Evolutionary conservation across 441 rosid species (phyloP), one percentile per base, ranked within the genome.

Genomic region (Croton setiger): DNA sequence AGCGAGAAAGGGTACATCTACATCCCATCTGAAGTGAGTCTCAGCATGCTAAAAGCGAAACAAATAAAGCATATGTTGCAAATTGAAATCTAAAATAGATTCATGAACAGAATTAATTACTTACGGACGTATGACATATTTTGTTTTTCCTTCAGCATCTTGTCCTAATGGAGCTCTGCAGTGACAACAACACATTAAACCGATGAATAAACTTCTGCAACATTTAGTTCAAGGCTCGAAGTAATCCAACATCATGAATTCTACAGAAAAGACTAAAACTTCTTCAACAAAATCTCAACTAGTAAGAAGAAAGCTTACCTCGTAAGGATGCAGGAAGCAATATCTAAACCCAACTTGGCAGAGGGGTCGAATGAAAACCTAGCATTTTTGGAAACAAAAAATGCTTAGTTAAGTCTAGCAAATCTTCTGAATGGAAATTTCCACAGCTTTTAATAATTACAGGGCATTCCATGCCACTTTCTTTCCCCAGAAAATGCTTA

Each of bases 41-140:
- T 48, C 18, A 48, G 5, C 52, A 39, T 39, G 14, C 2, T 14
- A 48, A 23, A 7, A 51, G 18, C 5, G 48, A 37, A 48, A 37
- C 4, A 47, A 60, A 60, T 37, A 39, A 56, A 48, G 64, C 14
- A 57, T 66, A 58, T 6, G 31, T 23, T 45, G 54, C 3, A 47
- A 54, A 69, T 60, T 33, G 7, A 58, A 53, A 43, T 53, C 60
- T 67, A 53, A 21, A 45, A 45, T 37, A 70, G 52, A 74, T 66
- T n/a, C 0, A 41, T 64, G 39, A 74, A 63, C 0, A 72, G 71
- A 77, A 69, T 73, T 60, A 82, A 69, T 73, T 60, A 82, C 99
- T 86, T 84, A 94, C 98, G 98, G 99, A 71, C 96, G 87, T 41
- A 88, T 79, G 68, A 87, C 96, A 79, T 91, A 94, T 86, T 92